These are phyloP conservation scores for Sanghuangporus baumii DNA, from an alignment of 1,284 basidiomycete genomes.

Conservation along the genomic window DNA sequence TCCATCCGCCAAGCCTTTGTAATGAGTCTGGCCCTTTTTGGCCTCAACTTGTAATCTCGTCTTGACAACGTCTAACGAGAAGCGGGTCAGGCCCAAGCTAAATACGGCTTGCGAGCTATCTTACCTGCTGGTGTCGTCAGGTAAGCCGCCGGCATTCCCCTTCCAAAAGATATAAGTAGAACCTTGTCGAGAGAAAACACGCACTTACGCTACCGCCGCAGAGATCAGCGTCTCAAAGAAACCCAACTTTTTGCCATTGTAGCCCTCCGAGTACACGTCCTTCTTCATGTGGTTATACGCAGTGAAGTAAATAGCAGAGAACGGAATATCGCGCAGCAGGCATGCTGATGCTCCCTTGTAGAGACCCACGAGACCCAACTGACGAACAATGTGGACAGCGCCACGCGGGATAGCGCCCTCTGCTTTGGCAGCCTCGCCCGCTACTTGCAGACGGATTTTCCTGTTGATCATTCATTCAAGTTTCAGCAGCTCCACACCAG, in stretches of 20 bases:
- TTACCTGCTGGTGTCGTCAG: slow-evolving; percentile 78
- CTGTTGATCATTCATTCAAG: slow-evolving; percentile 34
- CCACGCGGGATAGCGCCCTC: slow-evolving; percentile 78
- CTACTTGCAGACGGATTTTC: slow-evolving; percentile 96
- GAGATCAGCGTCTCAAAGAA: slow-evolving; percentile 87
- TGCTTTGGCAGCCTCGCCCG: slow-evolving; percentile 88
- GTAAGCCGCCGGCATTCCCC: slow-evolving; percentile 94
- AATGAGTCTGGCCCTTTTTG: slow-evolving; percentile 85
- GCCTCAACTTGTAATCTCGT: slow-evolving; percentile 98
- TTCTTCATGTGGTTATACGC: slow-evolving; percentile 84
- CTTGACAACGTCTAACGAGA: slow-evolving; percentile 85
- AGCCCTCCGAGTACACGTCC: slow-evolving; percentile 94
- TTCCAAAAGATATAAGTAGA: slow-evolving; percentile 26
- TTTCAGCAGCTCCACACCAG: not conserved
- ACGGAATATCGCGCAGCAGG: slow-evolving; percentile 90
- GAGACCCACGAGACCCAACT: slow-evolving; percentile 87
- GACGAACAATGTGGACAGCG: slow-evolving; percentile 88
- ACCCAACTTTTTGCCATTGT: slow-evolving; percentile 87
- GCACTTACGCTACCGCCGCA: slow-evolving; percentile 68
- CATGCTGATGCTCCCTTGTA: slow-evolving; percentile 91
- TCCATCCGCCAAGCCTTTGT: slow-evolving; percentile 89
- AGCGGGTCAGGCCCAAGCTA: slow-evolving; percentile 24
- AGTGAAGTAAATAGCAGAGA: slow-evolving; percentile 81
- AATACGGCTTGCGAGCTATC: slow-evolving; percentile 20
- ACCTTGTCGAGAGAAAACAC: slow-evolving; percentile 28